Evolutionary conservation across 306 rosid species (phyloP), one percentile per base, ranked within the genome.

Genomic region (Malus sylvestris): DNA sequence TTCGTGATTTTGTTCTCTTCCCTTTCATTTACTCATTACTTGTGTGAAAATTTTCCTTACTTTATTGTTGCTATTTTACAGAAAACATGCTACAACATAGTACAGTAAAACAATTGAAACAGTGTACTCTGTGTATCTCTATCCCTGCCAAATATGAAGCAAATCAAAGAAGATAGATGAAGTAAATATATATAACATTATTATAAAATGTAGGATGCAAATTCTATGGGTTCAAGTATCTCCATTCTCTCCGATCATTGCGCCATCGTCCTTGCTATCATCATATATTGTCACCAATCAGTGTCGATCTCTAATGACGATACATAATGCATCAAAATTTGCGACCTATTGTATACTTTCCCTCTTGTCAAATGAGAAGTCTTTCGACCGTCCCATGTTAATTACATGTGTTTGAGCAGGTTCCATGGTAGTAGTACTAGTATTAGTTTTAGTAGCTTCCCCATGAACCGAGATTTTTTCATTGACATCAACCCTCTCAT

Each of bases 311-410:
- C 52, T 73, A 42, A 55, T 33, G 72, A 57, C 72, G n/a, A 38
- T 25, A 29, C 27, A 49, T n/a, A 13, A 68, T 45, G 64, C 53
- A 62, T 25, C 55, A 33, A 15, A 13, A 60, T 70, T 27, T 1
- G 10, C 18, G 22, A 22, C 18, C 18, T 62, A 30, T 53, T 64
- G 29, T 52, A 27, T 32, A 29, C 57, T 57, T 4, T 71, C 62
- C 61, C 86, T 77, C 44, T 77, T 88, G 62, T 88, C 90, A 76
- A 89, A 91, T 0, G 95, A 91, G 62, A 89, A 89, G 4, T 91
- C 97, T 2, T 85, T 80, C 64, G 70, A 69, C 12, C 6, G 79
- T 15, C 78, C 87, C 4, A 82, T 62, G 61, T 75, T 60, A 49
- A 82, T 73, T 38, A 75, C 74, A 4, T 81, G 84, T 45, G 35